These are phyloP conservation scores for Platanthera zijinensis DNA, from an alignment of 106 monocot genomes.

Conservation along the genomic window DNA sequence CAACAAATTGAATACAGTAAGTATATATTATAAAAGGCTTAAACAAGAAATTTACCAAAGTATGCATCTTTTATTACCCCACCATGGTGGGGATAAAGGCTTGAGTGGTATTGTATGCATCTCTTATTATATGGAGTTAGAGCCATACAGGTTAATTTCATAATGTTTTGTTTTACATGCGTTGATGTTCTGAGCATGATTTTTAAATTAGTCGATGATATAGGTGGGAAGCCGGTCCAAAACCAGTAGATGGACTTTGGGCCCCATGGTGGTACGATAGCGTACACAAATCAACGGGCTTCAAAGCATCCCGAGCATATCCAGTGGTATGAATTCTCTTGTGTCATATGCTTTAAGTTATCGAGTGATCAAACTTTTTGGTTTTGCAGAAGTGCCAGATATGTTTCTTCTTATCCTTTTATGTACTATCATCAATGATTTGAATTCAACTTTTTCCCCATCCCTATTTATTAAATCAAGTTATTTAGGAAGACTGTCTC, in stretches of 20 bases:
- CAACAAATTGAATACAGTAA: no score
- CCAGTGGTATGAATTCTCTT: slow-evolving; percentile 28
- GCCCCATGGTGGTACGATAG: slow-evolving; percentile 93
- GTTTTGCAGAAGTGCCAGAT: not conserved
- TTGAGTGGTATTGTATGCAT: no score
- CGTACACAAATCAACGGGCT: slow-evolving; percentile 88
- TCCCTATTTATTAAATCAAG: not conserved
- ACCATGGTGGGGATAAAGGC: no score
- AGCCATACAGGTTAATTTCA: not conserved
- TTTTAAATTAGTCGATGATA: not conserved
- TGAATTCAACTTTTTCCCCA: not conserved
- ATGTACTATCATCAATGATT: not conserved
- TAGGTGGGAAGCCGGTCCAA: slow-evolving; percentile 96
- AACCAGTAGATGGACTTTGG: slow-evolving; percentile 86
- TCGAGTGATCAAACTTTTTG: not conserved
- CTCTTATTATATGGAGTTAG: no score
- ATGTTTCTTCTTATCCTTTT: not conserved
- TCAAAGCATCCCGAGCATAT: slow-evolving; percentile 27
- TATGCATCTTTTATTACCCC: no score
- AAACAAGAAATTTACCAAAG: no score
- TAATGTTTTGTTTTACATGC: not conserved
- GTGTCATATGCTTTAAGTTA: not conserved
- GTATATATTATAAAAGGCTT: no score
- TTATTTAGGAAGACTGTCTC: not conserved
- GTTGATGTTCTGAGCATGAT: not conserved